Conservation (phyloP, 2,329 filamentous ascomycete genomes). For the Phaeoacremonium minimum region DNA sequence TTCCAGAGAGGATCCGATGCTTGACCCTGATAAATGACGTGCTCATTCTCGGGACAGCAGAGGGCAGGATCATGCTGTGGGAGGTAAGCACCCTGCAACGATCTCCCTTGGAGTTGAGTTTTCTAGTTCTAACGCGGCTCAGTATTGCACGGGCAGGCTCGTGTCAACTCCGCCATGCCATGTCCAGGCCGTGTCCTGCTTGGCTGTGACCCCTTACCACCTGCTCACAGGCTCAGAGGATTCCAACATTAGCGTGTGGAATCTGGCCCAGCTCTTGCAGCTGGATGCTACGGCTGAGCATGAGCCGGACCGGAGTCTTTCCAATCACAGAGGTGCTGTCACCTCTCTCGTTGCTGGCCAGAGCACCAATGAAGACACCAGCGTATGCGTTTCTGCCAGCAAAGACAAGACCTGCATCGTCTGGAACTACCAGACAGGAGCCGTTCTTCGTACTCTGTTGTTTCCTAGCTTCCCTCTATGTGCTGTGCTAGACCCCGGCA, state of each 20-base stretch:
- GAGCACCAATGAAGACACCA: conserved; percentile 63
- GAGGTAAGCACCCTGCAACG: conserved; percentile 58
- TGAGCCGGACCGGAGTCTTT: conserved; percentile 73
- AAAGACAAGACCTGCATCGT: conserved; percentile 85
- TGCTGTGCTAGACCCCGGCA: conserved; percentile 73
- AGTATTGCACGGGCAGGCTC: conserved; percentile 73
- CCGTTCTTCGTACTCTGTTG: conserved; percentile 74
- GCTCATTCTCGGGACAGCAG: conserved; percentile 75
- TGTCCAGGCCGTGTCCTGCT: conserved; percentile 73
- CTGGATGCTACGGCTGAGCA: conserved; percentile 47
- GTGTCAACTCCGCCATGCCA: conserved; percentile 74
- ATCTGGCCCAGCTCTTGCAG: conserved; percentile 67
- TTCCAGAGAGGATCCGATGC: conserved; percentile 81
- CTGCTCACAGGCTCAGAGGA: conserved; percentile 78
- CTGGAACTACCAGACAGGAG: conserved; percentile 85
- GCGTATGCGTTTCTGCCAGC: conserved; percentile 79
- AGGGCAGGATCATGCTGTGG: conserved; percentile 86
- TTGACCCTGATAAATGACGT: conserved; percentile 69
- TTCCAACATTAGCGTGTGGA: conserved; percentile 91
- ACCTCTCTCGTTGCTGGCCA: conserved; percentile 61
- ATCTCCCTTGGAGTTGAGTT: conserved; percentile 13
- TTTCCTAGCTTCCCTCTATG: conserved; percentile 71
- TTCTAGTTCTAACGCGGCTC: background rate
- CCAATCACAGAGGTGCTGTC: conserved; percentile 71
- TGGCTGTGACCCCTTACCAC: conserved; percentile 68